Base-by-base conservation (phyloP, 2,329 filamentous ascomycete genomes). In the Setomelanomma holmii region DNA sequence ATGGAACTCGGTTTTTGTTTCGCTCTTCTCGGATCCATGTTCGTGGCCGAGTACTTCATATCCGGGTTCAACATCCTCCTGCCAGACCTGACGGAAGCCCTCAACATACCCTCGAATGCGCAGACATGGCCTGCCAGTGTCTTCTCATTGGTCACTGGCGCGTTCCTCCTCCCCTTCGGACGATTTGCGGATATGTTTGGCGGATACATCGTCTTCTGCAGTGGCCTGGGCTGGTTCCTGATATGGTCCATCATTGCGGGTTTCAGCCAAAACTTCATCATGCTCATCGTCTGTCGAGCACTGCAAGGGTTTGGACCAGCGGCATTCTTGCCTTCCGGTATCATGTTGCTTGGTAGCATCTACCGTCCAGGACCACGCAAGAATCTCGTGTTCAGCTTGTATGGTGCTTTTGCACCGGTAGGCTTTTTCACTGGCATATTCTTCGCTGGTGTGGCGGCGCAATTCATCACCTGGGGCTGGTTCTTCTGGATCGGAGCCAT, bases 271-370 rank as follows among this genome's bases (percentile, higher is more conserved):
- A 87, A 84, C 72, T 82, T 86, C 53, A 71, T 85, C 44, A 89
- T 91, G 86, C 79, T 93, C 55, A 88, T 91, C 60, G 78, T 89
- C 48, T 89, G 86, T 67, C 86, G 90, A 45, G 89, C 89, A 7
- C 75, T 92, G 38, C 89, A 91, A 71, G 90, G 90, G 0, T 75
- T 93, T 8, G 90, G 89, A 0, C 82, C 88, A 1, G 88, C 89
- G 1, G 88, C 89, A 0, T 90, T 89, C 55, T 72, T 91, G 12
- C 88, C 88, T 0, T 84, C 86, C 0, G 84, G 87, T 1, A 82
- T 91, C 50, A 87, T 87, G 75, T 77, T 90, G 10, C 75, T 89
- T 1, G 86, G 86, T 1, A 84, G 80, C 41, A 82, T 71, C 49
- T 90, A 90, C 66, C 80, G 87, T 4, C 87, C 88, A 0, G 87